Evolutionary conservation across 208 protist species (phyloP).

Genomic region (Crithidia mellificae): DNA sequence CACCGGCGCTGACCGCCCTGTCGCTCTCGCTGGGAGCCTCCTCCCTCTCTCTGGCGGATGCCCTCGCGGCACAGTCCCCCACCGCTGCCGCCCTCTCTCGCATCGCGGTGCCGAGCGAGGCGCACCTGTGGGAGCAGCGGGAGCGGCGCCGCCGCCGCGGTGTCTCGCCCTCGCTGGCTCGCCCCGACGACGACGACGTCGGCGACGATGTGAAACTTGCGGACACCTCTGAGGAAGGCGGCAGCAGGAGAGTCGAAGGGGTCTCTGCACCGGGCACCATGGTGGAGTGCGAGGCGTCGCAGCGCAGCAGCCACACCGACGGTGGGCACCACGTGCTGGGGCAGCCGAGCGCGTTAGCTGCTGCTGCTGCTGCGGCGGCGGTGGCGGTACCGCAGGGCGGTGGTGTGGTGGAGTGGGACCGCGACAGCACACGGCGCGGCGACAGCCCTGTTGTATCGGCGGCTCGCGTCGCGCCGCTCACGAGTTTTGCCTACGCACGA

Average conservation of each 20-base stretch:
- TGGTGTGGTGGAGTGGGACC: background rate
- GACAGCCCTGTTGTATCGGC: conserved; percentile 1
- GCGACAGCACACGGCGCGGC: background rate
- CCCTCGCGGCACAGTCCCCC: conserved; percentile 11
- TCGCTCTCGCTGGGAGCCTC: conserved; percentile 15
- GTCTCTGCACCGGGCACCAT: too few species aligned
- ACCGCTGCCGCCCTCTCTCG: background rate
- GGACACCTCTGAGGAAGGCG: background rate
- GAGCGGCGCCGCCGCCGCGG: conserved; percentile 28
- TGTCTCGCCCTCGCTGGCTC: conserved; percentile 38
- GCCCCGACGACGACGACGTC: conserved; percentile 23
- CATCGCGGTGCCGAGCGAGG: conserved; percentile 18
- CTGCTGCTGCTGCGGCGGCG: too few species aligned
- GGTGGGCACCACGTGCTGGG: too few species aligned
- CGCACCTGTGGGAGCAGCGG: conserved; percentile 24
- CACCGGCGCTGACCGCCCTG: conserved; percentile 9
- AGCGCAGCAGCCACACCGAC: too few species aligned
- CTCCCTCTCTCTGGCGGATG: conserved; percentile 22
- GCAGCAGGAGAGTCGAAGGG: background rate
- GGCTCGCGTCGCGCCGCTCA: background rate
- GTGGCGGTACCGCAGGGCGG: too few species aligned
- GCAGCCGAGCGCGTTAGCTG: too few species aligned
- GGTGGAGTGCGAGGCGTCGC: too few species aligned
- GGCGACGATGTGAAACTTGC: background rate
- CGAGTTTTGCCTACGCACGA: background rate